Base-by-base conservation (phyloP, 1,284 basidiomycete genomes). In the Polyporus tsugae region DNA sequence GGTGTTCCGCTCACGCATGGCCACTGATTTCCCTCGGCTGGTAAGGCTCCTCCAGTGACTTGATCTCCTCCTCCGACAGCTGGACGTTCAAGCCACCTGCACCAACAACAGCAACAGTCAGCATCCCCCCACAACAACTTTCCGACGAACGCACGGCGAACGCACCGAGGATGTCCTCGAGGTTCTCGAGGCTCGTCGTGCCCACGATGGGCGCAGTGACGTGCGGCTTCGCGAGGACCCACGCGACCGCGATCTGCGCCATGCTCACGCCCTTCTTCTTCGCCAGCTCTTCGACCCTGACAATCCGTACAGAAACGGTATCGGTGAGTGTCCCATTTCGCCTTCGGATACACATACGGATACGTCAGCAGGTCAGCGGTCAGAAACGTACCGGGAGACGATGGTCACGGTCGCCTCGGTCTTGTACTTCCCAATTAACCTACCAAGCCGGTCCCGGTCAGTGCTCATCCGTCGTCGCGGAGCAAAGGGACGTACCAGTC, bases 181-280 rank as follows among this genome's bases (percentile, higher is more conserved):
- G 72, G 62, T 80, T 80, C 57, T 77, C 67, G 13, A 81, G 59
- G 57, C 73, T 80, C 15, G 80, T 81, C 6, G 80, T 78, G 9
- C 83, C 83, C 15, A 83, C 75, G 60, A 84, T 80, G 22, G 82
- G 82, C 36, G 80, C 81, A 29, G 77, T 73, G 1, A 82, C 75
- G 39, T 60, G 64, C 68, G 83, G 53, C 52, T 64, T 64, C n/a
- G 58, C 63, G 38, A 49, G 46, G 22, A 49, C 11, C 46, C 46
- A 49, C 10, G 46, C 46, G 46, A 49, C 46, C 9, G 46, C 46
- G 46, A 49, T 10, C 46, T 49, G 46, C 10, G 46, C 46, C 46
- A 49, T 49, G 46, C 46, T 49, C 46, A 25, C 46, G 22, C 46
- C 46, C 22, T 49, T 49, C 10, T 22, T 22, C 22, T 49, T 49